A percentile compares a stretch with the other conserved stretches of the same genome.
phyloP scores from a whole-genome alignment of 805 yeast genomes.

The Saccharomycopsis fodiens region DNA sequence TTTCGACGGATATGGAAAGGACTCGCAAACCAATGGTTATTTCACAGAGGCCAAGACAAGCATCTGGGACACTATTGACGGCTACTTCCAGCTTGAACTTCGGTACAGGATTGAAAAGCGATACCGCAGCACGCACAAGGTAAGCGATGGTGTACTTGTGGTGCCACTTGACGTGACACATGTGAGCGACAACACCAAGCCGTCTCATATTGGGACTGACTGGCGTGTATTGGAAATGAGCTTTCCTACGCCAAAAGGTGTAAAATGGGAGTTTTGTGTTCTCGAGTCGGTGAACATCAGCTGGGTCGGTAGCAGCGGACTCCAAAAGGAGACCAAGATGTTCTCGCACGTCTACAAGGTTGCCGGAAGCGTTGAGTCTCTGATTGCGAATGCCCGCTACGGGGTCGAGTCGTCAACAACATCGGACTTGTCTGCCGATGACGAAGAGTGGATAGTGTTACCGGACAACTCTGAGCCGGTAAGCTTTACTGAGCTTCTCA shows the following conservation, averaged over 20 bases:
- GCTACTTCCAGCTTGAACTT: constrained; percentile 28
- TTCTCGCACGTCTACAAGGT: constrained; percentile 16
- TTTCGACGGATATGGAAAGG: constrained; percentile 3
- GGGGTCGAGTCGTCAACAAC: constrained; percentile 1
- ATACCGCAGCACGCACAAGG: constrained; percentile 24
- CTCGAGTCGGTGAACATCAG: constrained; percentile 21
- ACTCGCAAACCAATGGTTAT: neutral
- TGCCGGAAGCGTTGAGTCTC: neutral
- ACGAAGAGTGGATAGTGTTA: constrained; percentile 25
- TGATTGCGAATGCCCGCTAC: neutral
- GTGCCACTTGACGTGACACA: constrained; percentile 26
- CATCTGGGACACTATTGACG: constrained; percentile 9
- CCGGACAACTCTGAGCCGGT: constrained; percentile 20
- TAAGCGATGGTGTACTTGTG: constrained; percentile 27
- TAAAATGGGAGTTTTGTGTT: constrained; percentile 24
- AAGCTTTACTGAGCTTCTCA: constrained; percentile 19
- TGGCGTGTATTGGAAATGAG: constrained; percentile 23
- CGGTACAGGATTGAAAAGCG: constrained; percentile 30
- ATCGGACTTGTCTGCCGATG: constrained; percentile 1
- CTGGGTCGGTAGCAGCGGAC: constrained; percentile 19
- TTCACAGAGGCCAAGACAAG: neutral
- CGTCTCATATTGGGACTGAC: constrained; percentile 6
- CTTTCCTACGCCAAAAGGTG: constrained; percentile 22
- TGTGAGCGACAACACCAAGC: constrained; percentile 1
- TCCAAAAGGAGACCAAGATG: constrained; percentile 6